Percentiles rank a stretch among this genome's conserved stretches.
Conservation (phyloP, 768 basidiomycete genomes). For the Rhizopogon sp. region DNA sequence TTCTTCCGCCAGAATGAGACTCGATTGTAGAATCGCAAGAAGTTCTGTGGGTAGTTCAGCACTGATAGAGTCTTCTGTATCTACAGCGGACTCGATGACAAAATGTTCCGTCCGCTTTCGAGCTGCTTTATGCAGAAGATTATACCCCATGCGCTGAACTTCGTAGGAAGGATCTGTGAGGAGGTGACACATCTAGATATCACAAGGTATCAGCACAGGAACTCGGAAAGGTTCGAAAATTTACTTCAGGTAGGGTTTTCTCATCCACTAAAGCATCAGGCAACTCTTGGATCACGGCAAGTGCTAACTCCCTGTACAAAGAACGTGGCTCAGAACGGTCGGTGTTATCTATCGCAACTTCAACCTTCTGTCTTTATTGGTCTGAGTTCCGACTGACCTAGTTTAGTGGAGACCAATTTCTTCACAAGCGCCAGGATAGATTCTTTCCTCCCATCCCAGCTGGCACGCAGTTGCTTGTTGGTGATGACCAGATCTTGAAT, state of each 20-base stretch:
- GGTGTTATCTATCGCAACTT: constrained; percentile 8
- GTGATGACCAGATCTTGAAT: constrained; percentile 66
- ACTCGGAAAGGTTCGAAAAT: constrained; percentile 4
- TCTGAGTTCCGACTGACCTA: not conserved
- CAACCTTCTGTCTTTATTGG: not conserved
- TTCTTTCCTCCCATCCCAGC: constrained; percentile 58
- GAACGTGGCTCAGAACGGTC: constrained; percentile 52
- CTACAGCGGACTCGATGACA: constrained; percentile 84
- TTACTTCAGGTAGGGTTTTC: constrained; percentile 60
- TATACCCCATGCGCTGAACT: constrained; percentile 77
- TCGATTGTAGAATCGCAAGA: constrained; percentile 53
- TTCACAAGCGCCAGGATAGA: constrained; percentile 53
- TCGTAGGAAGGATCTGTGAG: constrained; percentile 56
- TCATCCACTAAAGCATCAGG: constrained; percentile 58
- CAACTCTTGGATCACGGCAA: constrained; percentile 64
- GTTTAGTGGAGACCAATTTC: constrained; percentile 42
- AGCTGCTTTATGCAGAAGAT: constrained; percentile 65
- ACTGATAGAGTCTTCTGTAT: constrained; percentile 51
- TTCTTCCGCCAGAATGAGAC: constrained; percentile 34
- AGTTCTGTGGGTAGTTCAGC: constrained; percentile 65
- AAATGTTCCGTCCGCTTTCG: constrained; percentile 73
- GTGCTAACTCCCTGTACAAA: constrained; percentile 59
- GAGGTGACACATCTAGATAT: constrained; percentile 70
- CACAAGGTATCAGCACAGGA: not conserved
- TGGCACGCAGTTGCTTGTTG: constrained; percentile 68